Evolutionary conservation across 1,284 basidiomycete species (phyloP), one percentile per base, ranked within the genome.

Genomic region (Apiotrichum domesticum): DNA sequence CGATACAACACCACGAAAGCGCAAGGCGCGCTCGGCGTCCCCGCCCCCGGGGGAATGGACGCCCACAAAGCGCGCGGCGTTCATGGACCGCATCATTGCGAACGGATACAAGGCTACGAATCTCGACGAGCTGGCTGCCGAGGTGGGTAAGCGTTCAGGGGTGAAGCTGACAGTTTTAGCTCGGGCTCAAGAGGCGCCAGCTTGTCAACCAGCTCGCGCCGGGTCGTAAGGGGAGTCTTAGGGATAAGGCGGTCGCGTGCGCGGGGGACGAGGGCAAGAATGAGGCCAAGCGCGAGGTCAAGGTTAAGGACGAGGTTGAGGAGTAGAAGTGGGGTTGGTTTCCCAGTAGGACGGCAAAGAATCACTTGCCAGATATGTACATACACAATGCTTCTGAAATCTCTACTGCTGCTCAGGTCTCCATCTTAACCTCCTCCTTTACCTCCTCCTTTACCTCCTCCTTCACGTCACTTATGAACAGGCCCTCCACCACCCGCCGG

Each of bases 11-110:
- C 37, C 37, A 39, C 21, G 21, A 21, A 21, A 21, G 21, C 21
- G 21, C 21, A 21, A 21, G 21, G 7, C 37, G 7, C 37, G 8
- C 37, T 39, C 37, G 37, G 8, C 37, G 7, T 7, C 37, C 7
- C 37, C 37, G 37, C 37, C 7, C 8, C 8, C 11, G 83, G 43
- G 43, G 7, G 43, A 45, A 11, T 66, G 64, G 64, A 59, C 52
- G 11, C 29, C 58, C 3, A 55, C 57, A 35, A 66, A 66, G 47
- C 34, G 54, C 33, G 56, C 41, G 11, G 6, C 44, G 35, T 62
- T 67, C 45, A 56, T 67, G 44, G 66, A 67, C 43, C 53, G 58
- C 44, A 56, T 67, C 33, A 59, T 67, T 40, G 62, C 64, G 4
- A 52, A 51, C 6, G 66, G 66, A 14, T 64, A 63, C 52, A 62